Evolutionary conservation across 2,329 filamentous ascomycete species (phyloP).

Genomic region (Penicillium sp.): DNA sequence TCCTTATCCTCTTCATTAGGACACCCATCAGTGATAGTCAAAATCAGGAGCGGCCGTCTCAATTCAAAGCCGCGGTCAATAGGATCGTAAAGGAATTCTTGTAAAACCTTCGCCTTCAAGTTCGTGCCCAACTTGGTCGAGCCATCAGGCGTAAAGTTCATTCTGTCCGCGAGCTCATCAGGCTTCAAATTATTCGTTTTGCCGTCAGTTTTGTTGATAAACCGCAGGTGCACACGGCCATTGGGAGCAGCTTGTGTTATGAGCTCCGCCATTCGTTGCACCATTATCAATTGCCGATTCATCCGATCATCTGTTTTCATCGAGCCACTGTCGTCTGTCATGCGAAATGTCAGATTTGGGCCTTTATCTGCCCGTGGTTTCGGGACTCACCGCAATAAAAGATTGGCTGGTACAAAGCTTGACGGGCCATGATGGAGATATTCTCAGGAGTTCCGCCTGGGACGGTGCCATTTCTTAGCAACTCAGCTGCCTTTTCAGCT

Average conservation of each 20-base stretch:
- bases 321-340: not conserved
- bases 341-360: not conserved
- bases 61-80: not conserved
- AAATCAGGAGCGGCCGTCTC: not conserved
- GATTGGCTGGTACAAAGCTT: not conserved
- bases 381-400: not conserved
- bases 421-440: not conserved
- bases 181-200: not conserved
- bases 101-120: not conserved
- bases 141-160: not conserved
- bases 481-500: not conserved
- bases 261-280: not conserved
- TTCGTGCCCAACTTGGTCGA: not conserved
- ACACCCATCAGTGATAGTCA: not conserved
- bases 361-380: not conserved
- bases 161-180: not conserved
- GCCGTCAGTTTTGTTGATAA: not conserved
- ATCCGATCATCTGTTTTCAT: not conserved
- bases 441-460: not conserved
- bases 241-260: not conserved
- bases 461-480: not conserved
- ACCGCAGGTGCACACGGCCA: not conserved
- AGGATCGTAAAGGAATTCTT: not conserved
- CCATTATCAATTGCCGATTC: not conserved
- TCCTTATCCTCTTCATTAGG: not conserved